Base-by-base conservation (phyloP, 1,284 basidiomycete genomes). In the Ustilago cynodontis region DNA sequence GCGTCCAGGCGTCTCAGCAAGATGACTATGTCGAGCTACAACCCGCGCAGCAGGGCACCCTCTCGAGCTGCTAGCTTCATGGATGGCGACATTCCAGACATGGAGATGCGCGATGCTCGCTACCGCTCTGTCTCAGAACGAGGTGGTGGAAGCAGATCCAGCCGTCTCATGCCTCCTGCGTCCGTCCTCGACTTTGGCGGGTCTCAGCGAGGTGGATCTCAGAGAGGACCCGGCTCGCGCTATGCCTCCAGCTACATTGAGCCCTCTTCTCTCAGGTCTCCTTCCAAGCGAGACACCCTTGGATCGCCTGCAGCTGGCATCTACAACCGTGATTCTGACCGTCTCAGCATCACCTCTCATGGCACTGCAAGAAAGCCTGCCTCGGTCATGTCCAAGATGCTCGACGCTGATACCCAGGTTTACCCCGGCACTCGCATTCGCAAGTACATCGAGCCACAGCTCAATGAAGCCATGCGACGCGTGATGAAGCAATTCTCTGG, bases 401-500 rank as follows among this genome's bases (percentile, higher is more conserved):
- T 77, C 50, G 71, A 73, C 11, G 59, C 75, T 20, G 76, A 78
- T 26, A 56, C 52, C 3, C 67, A 78, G 64, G 75, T 77, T 28
- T 74, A 56, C 39, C 64, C 76, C 45, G 76, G 76, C 14, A 78
- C 76, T 1, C 68, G 68, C 26, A 78, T 78, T 39, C 67, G 76
- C 61, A 78, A 71, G 62, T 71, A 74, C 53, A 71, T 71, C 41
- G 77, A 78, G 50, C 77, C 77, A 0, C 65, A 64, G 50, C 69
- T 78, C 55, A 78, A 71, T 39, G 72, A 75, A 2, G 57, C 72
- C 24, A 78, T 78, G 77, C 69, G 69, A 41, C 51, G 63, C 28
- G 80, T 80, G 51, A 71, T 77, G 57, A 67, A 66, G 35, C 78
- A 82, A 53, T 82, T 82, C 56, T 54, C 75, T 0, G 57, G 71